Evolutionary conservation across 1,139 yeast species (phyloP), one percentile per base, ranked within the genome.

Genomic region (Hemisphaericaspora xylanilytica): DNA sequence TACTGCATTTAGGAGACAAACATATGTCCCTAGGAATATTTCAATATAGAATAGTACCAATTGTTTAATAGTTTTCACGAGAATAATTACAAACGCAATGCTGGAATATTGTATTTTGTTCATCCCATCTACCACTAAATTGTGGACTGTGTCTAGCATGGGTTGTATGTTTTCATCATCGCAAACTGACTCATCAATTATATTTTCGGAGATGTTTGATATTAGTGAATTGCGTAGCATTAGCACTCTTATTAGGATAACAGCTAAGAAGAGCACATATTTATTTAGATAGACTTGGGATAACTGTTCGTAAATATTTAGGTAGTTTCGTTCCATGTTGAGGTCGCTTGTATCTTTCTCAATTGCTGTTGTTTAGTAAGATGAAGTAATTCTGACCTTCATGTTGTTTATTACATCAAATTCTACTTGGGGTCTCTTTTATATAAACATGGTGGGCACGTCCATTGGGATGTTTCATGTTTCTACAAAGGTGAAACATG

Each of bases 21-120:
- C 81, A 59, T 85, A 86, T 0, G 97, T 90, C 0, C 97, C 97
- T 7, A 89, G 61, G 37, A 85, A 75, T 46, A 90, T 52, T 31
- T 87, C 89, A 13, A 92, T 61, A 17, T 80, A 67, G 53, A 92
- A 89, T 9, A 78, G 53, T 0, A 86, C 57, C 27, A 89, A 48
- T 33, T 74, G 70, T 49, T 85, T 82, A 11, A 82, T 64, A 0
- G 81, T 81, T 26, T 38, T 40, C 15, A 41, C 33, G n/a, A 41
- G 36, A 11, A 45, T 32, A 11, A 45, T 33, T 3, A 44, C 29
- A 9, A 38, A 43, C 3, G 35, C 36, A 9, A 47, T 26, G 5
- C 45, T 41, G 3, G 49, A 36, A 12, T 32, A 24, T 25, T 47
- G 41, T n/a, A 45, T 10, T 15, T 41, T 39, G 22, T 36, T 32